Percentiles rank a stretch among this genome's conserved stretches.
phyloP scores from a whole-genome alignment of 1,139 yeast species.

The Saccharomyces hybrid region DNA sequence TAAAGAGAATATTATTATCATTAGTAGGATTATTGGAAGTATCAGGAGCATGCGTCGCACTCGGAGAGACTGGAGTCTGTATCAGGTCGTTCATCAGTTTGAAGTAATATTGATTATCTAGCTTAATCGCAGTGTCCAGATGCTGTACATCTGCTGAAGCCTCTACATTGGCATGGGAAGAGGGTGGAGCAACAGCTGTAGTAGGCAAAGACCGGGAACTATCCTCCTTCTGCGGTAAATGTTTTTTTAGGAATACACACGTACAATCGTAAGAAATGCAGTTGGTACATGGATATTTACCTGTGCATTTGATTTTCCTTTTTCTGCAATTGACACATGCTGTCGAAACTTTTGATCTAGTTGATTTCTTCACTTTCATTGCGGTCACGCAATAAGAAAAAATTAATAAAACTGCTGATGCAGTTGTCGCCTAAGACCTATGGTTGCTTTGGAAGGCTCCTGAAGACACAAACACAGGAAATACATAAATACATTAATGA shows the following conservation, averaged over 20 bases:
- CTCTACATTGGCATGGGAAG: neutral
- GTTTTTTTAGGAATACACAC: slow-evolving; percentile 15
- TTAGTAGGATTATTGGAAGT: neutral
- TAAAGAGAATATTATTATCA: neutral
- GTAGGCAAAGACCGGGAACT: neutral
- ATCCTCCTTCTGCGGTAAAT: neutral
- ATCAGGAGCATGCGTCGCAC: neutral
- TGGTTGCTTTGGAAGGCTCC: neutral
- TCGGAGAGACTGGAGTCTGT: neutral
- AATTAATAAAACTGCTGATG: neutral
- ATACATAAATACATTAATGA: neutral
- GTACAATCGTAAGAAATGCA: slow-evolving; percentile 28
- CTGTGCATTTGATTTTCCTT: slow-evolving; percentile 57
- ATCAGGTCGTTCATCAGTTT: neutral
- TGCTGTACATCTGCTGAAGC: neutral
- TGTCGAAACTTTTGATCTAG: slow-evolving; percentile 31
- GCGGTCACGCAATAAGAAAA: neutral
- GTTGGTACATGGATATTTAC: slow-evolving; percentile 32
- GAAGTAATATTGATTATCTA: neutral
- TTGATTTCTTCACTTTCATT: neutral
- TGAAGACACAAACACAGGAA: neutral
- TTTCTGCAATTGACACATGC: slow-evolving; percentile 58
- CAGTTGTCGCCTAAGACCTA: neutral
- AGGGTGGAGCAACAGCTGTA: neutral
- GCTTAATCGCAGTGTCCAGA: neutral